Percentiles rank a stretch among this genome's conserved stretches.
Evolutionary conservation across 192 early-diverging fungal genomes (phyloP).

Genomic region (Coemansia sp.): DNA sequence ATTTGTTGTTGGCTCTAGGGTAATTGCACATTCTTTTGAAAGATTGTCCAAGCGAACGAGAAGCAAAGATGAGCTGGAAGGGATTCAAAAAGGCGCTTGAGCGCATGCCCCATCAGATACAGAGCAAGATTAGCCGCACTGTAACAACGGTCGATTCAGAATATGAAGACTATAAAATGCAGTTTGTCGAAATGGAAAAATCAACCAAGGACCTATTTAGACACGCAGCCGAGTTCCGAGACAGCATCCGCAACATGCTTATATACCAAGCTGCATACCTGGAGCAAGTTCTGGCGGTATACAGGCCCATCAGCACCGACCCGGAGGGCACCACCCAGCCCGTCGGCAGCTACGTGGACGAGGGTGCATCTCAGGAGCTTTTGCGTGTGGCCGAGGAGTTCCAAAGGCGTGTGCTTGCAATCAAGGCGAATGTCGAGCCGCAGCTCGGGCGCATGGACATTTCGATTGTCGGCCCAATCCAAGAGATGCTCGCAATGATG

Average conservation of each 20-base stretch:
- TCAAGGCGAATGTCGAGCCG: constrained; percentile 61
- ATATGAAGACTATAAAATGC: constrained; percentile 61
- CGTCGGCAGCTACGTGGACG: constrained; percentile 49
- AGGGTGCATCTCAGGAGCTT: constrained; percentile 58
- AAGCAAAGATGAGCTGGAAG: constrained; percentile 62
- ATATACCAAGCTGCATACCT: constrained; percentile 62
- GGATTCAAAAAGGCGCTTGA: constrained; percentile 79
- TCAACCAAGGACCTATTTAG: constrained; percentile 59
- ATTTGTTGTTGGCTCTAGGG: neutral
- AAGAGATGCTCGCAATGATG: constrained; percentile 74
- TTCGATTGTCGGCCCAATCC: constrained; percentile 72
- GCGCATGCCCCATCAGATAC: constrained; percentile 76
- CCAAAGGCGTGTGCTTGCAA: constrained; percentile 34
- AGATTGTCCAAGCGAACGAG: neutral
- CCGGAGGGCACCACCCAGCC: constrained; percentile 45
- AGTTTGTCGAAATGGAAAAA: constrained; percentile 63
- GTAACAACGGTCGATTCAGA: constrained; percentile 64
- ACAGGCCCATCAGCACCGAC: constrained; percentile 56
- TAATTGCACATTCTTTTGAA: constrained; percentile 1
- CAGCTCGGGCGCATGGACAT: constrained; percentile 76
- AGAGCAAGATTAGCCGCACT: constrained; percentile 62
- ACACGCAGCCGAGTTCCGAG: constrained; percentile 70
- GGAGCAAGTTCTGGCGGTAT: constrained; percentile 58
- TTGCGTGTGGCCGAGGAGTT: constrained; percentile 49
- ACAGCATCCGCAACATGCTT: constrained; percentile 60